phyloP scores from a whole-genome alignment of 495 filamentous ascomycete species.

The Hypoxylon cercidicola region DNA sequence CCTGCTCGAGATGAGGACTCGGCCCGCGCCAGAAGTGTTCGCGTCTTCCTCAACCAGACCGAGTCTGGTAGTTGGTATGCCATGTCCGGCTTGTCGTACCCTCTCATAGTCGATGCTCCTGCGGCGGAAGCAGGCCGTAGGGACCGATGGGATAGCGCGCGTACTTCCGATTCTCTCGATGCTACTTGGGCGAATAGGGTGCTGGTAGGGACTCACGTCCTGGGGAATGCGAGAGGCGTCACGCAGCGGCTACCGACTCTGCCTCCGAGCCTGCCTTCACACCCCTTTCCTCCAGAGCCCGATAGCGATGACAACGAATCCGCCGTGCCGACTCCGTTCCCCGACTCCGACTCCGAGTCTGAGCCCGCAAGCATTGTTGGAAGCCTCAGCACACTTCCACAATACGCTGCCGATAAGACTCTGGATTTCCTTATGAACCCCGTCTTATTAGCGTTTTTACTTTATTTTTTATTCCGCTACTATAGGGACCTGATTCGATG shows the following conservation, averaged over 20 bases:
- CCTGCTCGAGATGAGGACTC: slow-evolving; percentile 67
- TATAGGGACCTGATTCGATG: slow-evolving; percentile 48
- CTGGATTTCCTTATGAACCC: slow-evolving; percentile 61
- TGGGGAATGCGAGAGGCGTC: slow-evolving; percentile 47
- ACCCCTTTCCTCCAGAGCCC: slow-evolving; percentile 30
- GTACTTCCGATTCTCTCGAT: slow-evolving; percentile 46
- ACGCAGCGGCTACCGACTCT: slow-evolving; percentile 30
- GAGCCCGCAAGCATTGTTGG: slow-evolving; percentile 48
- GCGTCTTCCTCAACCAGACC: slow-evolving; percentile 89
- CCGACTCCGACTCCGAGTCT: slow-evolving; percentile 25
- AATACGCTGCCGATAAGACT: slow-evolving; percentile 48
- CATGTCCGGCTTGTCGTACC: slow-evolving; percentile 87
- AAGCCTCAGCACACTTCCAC: slow-evolving; percentile 50
- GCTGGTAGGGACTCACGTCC: slow-evolving; percentile 59
- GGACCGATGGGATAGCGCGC: slow-evolving; percentile 59
- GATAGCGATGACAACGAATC: slow-evolving; percentile 33
- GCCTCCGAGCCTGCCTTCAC: slow-evolving; percentile 40
- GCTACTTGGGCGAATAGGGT: slow-evolving; percentile 48
- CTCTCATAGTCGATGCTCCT: slow-evolving; percentile 79
- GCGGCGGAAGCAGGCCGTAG: slow-evolving; percentile 71
- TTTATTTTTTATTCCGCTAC: slow-evolving; percentile 47
- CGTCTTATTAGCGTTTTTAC: slow-evolving; percentile 51
- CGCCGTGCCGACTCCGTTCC: slow-evolving; percentile 32
- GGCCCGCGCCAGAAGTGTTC: slow-evolving; percentile 66
- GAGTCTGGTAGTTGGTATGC: slow-evolving; percentile 91